Conservation (phyloP, 106 monocot species). For the Posidonia australis region DNA sequence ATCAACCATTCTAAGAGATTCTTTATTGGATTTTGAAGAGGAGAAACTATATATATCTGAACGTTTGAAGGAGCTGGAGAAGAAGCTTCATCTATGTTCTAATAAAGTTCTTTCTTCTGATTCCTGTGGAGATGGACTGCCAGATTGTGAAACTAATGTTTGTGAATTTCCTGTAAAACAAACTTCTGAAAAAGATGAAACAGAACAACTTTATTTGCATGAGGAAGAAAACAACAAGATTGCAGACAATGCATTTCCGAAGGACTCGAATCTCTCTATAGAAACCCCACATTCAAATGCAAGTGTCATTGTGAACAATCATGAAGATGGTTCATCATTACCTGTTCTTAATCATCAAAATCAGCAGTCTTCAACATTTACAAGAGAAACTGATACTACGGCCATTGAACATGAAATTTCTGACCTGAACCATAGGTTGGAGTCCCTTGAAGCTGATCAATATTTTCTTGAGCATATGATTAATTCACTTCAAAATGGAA, state of each 20-base stretch:
- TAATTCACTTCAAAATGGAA: conserved; percentile 52
- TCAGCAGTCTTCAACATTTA: neutral
- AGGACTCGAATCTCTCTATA: neutral
- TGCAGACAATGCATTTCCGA: neutral
- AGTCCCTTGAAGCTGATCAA: conserved; percentile 52
- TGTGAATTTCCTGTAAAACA: neutral
- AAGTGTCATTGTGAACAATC: neutral
- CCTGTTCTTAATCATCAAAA: neutral
- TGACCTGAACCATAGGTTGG: conserved; percentile 43
- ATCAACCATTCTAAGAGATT: conserved; percentile 3
- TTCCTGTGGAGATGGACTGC: neutral
- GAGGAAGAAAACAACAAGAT: conserved; percentile 7
- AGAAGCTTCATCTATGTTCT: conserved; percentile 36
- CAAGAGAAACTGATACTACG: conserved; percentile 17
- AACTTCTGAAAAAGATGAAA: too few species aligned
- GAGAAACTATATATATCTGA: conserved; percentile 52
- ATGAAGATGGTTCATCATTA: neutral
- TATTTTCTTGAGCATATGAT: conserved; percentile 67
- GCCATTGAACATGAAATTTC: conserved; percentile 36
- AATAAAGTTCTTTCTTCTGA: conserved; percentile 24
- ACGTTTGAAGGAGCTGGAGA: conserved; percentile 47
- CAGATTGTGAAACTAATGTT: conserved; percentile 7
- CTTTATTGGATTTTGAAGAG: conserved; percentile 38
- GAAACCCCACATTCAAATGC: neutral
- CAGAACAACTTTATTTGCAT: neutral